Base-by-base conservation (phyloP, 495 filamentous ascomycete genomes). In the Xylaria grammica region DNA sequence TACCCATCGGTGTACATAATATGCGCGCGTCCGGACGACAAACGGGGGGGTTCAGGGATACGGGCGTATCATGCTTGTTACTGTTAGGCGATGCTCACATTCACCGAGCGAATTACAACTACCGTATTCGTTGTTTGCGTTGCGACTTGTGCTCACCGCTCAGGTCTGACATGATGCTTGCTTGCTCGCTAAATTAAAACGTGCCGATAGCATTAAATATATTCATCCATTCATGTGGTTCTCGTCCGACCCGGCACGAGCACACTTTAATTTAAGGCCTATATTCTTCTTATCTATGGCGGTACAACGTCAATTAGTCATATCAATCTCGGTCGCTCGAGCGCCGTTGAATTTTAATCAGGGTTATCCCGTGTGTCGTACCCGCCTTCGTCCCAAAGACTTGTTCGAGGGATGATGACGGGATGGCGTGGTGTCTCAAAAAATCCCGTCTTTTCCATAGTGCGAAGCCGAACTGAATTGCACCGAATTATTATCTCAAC, bases 181-280 rank as follows among this genome's bases (percentile, higher is more conserved):
- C 11, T 30, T 13, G 13, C 24, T 60, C 30, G 17, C n/a, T 10
- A 26, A 17, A 3, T 38, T 24, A 49, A 11, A 26, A 44, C 38
- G 13, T 57, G 24, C 24, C 36, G 36, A 34, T 20, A n/a, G 40
- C 27, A 48, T 15, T 32, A 2, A 29, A 29, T 42, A 51, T 2
- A 45, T 20, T 38, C 42, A 8, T 10, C 19, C 13, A 42, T 57
- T 53, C 45, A 58, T 44, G 32, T 53, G 32, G 62, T 32, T 52
- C 62, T 51, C 13, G 53, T 19, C 30, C 51, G 49, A 17, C 17
- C 20, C 29, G 59, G 9, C 30, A 17, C 48, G 32, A 20, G 60
- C 22, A 32, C 51, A 3, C 27, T 44, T 63, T 55, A 63, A 63
- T 55, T 63, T 26, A 55, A 63, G 27, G 27, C 38, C 42, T 45